A percentile compares a stretch with the other conserved stretches of the same genome.
Evolutionary conservation across 2,329 filamentous ascomycete genomes (phyloP).

Genomic region (Diplodia seriata): DNA sequence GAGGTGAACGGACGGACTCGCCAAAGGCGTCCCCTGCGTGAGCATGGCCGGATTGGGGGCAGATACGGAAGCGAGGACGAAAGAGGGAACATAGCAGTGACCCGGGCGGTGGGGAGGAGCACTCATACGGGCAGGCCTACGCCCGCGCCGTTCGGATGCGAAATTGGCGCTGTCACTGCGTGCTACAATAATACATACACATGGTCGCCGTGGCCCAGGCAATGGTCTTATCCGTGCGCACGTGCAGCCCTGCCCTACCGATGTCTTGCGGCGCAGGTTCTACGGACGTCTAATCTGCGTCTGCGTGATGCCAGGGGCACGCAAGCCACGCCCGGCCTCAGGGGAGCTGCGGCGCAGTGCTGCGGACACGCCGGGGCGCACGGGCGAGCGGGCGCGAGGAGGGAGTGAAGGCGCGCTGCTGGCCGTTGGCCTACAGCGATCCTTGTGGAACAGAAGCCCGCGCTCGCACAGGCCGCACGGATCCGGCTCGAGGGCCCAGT

Average conservation of each 20-base stretch:
- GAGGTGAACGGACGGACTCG: conserved; percentile 35
- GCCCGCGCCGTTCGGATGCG: too few species aligned
- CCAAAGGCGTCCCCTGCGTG: conserved; percentile 4
- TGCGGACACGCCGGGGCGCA: conserved; percentile 8
- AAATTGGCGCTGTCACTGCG: background rate
- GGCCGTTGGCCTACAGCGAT: conserved; percentile 9
- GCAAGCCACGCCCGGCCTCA: background rate
- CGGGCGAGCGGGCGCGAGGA: background rate
- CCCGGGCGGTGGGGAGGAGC: background rate
- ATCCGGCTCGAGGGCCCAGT: conserved; percentile 22
- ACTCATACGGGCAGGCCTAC: background rate
- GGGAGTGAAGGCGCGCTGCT: background rate
- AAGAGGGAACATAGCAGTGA: conserved; percentile 18
- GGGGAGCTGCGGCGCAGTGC: conserved; percentile 15
- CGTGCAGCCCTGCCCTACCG: background rate
- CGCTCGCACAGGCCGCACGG: conserved; percentile 24
- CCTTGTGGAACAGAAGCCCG: conserved; percentile 20
- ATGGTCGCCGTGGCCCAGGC: background rate
- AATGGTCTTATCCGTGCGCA: background rate
- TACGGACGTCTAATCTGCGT: background rate
- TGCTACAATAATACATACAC: background rate
- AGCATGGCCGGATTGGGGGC: conserved; percentile 6
- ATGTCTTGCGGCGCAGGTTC: background rate
- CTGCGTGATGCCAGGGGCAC: conserved; percentile 1
- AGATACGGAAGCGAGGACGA: conserved; percentile 6